A percentile compares a stretch with the other conserved stretches of the same genome.
Evolutionary conservation across 2,329 filamentous ascomycete genomes (phyloP).

Genomic region (Pseudonectria buxi): DNA sequence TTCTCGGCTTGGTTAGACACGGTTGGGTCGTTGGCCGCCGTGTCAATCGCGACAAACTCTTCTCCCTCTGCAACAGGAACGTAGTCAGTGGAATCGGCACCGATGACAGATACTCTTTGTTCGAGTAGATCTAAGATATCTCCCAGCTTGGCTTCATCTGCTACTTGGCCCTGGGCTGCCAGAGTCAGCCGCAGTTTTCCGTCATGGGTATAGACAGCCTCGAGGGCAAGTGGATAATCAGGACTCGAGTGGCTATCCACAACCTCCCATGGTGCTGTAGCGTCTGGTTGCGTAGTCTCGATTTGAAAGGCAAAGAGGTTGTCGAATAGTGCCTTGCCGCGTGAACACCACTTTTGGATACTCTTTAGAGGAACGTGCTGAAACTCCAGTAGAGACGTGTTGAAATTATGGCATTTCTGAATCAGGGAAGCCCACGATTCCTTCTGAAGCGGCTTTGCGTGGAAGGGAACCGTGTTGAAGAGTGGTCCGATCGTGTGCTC

Average conservation of each 20-base stretch:
- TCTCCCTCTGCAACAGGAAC: constrained; percentile 4
- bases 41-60: background rate
- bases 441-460: constrained; percentile 35
- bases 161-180: constrained; percentile 45
- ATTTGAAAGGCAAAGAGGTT: constrained; percentile 76
- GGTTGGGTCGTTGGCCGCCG: no score
- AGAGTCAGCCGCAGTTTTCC: constrained; percentile 49
- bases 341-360: constrained; percentile 71
- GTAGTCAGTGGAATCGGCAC: constrained; percentile 4
- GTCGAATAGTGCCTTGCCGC: constrained; percentile 62
- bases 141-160: constrained; percentile 24
- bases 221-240: constrained; percentile 74
- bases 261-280: constrained; percentile 46
- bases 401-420: constrained; percentile 62
- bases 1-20: background rate
- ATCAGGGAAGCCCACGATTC: constrained; percentile 56
- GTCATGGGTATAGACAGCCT: constrained; percentile 51
- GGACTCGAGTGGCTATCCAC: constrained; percentile 41
- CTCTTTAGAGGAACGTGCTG: constrained; percentile 68
- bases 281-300: constrained; percentile 26
- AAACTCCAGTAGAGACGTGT: constrained; percentile 59
- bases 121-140: constrained; percentile 33
- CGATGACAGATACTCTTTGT: constrained; percentile 7
- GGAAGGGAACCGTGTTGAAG: constrained; percentile 83
- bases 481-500: constrained; percentile 71